Percentiles rank a stretch among this genome's conserved stretches.
Conservation (phyloP, 345 rosid species). For the Euphorbia lathyris region DNA sequence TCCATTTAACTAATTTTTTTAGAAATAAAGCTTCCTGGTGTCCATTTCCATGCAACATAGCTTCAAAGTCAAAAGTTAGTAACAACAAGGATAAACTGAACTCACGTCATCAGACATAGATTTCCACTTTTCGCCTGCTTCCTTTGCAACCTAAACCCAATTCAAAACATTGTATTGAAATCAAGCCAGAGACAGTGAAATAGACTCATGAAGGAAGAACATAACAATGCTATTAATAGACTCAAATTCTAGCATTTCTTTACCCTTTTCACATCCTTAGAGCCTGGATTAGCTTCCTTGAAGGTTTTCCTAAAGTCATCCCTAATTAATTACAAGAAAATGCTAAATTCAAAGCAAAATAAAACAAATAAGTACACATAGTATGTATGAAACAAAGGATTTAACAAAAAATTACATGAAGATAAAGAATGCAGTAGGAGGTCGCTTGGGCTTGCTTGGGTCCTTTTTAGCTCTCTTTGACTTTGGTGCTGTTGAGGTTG, state of each 20-base stretch:
- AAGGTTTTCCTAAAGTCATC: conserved; percentile 64
- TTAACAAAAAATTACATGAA: conserved; percentile 53
- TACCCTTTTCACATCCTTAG: conserved; percentile 52
- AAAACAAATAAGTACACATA: neutral
- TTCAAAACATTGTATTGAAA: conserved; percentile 1
- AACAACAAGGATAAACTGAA: neutral
- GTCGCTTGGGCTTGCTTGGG: conserved; percentile 62
- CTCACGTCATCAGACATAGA: conserved; percentile 77
- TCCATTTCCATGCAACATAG: too few relatives aligned
- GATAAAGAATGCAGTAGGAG: conserved; percentile 83
- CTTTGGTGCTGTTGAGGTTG: conserved; percentile 62
- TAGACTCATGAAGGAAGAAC: neutral
- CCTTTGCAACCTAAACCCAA: conserved; percentile 63
- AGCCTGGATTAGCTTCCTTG: conserved; percentile 55
- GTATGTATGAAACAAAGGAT: neutral
- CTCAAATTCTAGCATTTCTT: neutral
- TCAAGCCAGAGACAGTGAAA: neutral
- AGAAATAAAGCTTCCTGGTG: too few relatives aligned
- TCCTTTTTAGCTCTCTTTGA: conserved; percentile 56
- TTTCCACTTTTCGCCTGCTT: conserved; percentile 83
- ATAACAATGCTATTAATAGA: neutral
- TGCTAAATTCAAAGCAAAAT: conserved; percentile 2
- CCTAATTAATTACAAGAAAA: conserved; percentile 36
- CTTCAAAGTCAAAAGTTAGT: neutral
- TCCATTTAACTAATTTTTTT: too few relatives aligned